Conservation (phyloP, 2,329 filamentous ascomycete species). For the Aphanocladium album region DNA sequence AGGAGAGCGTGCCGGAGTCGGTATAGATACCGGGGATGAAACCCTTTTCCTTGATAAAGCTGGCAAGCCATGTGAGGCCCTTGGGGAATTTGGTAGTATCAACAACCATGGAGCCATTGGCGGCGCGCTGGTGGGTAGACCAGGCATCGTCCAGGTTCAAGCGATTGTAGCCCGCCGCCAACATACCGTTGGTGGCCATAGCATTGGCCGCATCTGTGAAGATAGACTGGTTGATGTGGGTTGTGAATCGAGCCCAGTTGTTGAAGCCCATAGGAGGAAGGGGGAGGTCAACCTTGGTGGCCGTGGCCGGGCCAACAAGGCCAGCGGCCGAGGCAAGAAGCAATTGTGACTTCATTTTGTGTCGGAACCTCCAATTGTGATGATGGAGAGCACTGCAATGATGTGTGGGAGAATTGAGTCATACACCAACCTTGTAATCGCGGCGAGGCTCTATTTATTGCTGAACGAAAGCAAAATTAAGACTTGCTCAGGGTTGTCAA, state of each 20-base stretch:
- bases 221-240: slow-evolving; percentile 42
- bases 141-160: slow-evolving; percentile 44
- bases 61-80: slow-evolving; percentile 37
- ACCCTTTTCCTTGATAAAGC: slow-evolving; percentile 31
- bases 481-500: background rate
- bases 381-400: background rate
- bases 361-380: background rate
- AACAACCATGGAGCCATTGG: slow-evolving; percentile 35
- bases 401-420: background rate
- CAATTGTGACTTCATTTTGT: slow-evolving; percentile 12
- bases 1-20: slow-evolving; percentile 39
- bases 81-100: slow-evolving; percentile 36
- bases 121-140: slow-evolving; percentile 30
- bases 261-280: slow-evolving; percentile 48
- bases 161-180: slow-evolving; percentile 26
- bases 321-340: slow-evolving; percentile 12
- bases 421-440: background rate
- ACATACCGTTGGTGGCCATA: slow-evolving; percentile 37
- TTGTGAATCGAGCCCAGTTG: slow-evolving; percentile 45
- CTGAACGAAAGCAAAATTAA: background rate
- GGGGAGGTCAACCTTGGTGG: slow-evolving; percentile 8
- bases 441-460: background rate
- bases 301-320: background rate
- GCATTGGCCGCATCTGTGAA: slow-evolving; percentile 42
- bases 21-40: slow-evolving; percentile 43